These are phyloP conservation scores for Capsaspora owczarzaki DNA, from an alignment of 78 protist genomes.

Conservation along the genomic window DNA sequence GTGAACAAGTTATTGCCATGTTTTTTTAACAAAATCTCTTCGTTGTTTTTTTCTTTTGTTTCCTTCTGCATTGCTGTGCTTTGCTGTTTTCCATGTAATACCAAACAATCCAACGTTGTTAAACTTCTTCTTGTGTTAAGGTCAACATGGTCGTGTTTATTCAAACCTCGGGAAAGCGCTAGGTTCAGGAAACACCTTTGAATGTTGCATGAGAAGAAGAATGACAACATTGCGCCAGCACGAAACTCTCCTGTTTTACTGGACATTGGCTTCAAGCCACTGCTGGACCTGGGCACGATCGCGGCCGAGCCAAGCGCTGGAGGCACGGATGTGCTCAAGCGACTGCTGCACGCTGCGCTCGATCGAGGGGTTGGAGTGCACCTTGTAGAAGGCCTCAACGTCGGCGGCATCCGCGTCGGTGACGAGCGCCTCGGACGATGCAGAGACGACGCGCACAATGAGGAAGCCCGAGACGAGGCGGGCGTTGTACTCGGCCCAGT, in stretches of 20 bases:
- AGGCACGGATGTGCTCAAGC: constrained; percentile 13
- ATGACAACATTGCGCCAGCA: neutral
- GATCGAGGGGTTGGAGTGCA: neutral
- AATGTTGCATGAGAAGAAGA: neutral
- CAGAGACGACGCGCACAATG: constrained; percentile 9
- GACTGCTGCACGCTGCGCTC: constrained; percentile 30
- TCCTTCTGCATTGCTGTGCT: neutral
- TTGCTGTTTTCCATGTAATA: neutral
- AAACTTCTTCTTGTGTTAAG: neutral
- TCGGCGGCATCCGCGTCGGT: neutral
- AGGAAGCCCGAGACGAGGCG: neutral
- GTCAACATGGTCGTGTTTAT: neutral
- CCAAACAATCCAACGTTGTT: neutral
- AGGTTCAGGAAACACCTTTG: neutral
- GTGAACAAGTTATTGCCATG: no score
- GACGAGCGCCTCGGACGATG: neutral
- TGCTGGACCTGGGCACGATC: constrained; percentile 3
- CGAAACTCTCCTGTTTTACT: neutral
- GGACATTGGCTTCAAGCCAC: constrained; percentile 8
- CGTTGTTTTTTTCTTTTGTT: neutral
- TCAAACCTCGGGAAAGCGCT: neutral
- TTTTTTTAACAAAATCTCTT: no score
- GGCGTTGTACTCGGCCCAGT: constrained; percentile 4
- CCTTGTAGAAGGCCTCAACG: constrained; percentile 16
- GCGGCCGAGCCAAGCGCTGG: constrained; percentile 23